Evolutionary conservation across 225 moss, liverwort and hornwort species (phyloP).

Genomic region (Physcomitrium patens): DNA sequence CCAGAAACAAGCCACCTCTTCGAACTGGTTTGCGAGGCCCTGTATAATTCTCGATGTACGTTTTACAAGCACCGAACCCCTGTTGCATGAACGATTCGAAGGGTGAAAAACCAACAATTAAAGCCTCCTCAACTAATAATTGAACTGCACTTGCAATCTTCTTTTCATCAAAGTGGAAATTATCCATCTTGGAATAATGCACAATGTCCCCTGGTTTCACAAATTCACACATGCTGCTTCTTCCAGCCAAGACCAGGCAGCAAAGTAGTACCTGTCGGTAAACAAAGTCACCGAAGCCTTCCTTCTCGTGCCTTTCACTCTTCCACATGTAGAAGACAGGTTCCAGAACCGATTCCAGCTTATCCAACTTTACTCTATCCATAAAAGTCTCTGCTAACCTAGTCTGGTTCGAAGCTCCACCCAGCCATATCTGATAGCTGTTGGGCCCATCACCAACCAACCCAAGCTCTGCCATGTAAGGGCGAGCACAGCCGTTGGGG

Average conservation of each 20-base stretch:
- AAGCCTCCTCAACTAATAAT: not conserved
- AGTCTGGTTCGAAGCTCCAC: conserved; percentile 81
- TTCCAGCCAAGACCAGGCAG: not conserved
- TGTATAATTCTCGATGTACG: conserved; percentile 51
- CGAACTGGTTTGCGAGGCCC: conserved; percentile 48
- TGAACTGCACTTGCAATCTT: not conserved
- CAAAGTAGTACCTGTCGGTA: conserved; percentile 59
- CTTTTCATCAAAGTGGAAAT: not conserved
- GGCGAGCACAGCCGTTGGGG: conserved; percentile 94
- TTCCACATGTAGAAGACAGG: conserved; percentile 87
- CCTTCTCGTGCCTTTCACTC: conserved; percentile 63
- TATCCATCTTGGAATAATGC: not conserved
- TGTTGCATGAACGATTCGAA: conserved; percentile 14
- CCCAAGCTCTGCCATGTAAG: conserved; percentile 75
- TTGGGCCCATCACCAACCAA: conserved; percentile 96
- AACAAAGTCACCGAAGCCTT: conserved; percentile 84
- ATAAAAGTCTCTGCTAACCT: conserved; percentile 75
- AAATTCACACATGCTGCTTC: too few relatives aligned
- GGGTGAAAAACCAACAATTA: conserved; percentile 3
- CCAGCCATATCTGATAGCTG: conserved; percentile 97
- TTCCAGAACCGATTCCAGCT: conserved; percentile 79
- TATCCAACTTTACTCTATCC: conserved; percentile 87
- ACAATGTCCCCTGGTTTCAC: too few relatives aligned
- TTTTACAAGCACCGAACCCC: conserved; percentile 50
- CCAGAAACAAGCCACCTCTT: conserved; percentile 51